Percentiles rank a stretch among this genome's conserved stretches.
Conservation (phyloP, 2,329 filamentous ascomycete species). For the Colletotrichum somersetense region DNA sequence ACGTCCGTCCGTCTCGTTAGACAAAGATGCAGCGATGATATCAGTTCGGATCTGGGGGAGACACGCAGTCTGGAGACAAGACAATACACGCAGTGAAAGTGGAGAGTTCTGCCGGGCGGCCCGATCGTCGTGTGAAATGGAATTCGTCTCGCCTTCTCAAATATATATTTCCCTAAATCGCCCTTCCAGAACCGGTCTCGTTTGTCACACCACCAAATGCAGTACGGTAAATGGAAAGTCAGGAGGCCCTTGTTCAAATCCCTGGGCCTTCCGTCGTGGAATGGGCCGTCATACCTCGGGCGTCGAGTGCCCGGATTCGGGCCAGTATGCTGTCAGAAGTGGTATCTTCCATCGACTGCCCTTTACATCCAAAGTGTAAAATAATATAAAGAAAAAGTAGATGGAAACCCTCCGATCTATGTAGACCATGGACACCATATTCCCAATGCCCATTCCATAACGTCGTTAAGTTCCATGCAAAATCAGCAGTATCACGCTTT, state of each 20-base stretch:
- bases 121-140: not conserved
- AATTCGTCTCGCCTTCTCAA: not conserved
- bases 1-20: not conserved
- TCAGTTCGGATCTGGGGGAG: not conserved
- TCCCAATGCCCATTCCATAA: slow-evolving; percentile 31
- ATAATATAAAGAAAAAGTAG: not conserved
- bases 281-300: not conserved
- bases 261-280: not conserved
- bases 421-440: slow-evolving; percentile 21
- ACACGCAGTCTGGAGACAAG: not conserved
- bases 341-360: not conserved
- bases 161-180: not conserved
- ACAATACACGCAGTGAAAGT: not conserved
- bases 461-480: slow-evolving; percentile 34
- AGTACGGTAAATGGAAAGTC: not conserved
- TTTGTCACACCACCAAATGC: not conserved
- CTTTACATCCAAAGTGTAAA: not conserved
- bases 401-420: not conserved
- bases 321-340: not conserved
- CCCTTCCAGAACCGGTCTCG: not conserved
- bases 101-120: not conserved
- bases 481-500: slow-evolving; percentile 30
- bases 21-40: not conserved
- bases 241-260: not conserved
- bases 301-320: not conserved